Conservation (phyloP, 164 flowering plant genomes). For the Piper longum region DNA sequence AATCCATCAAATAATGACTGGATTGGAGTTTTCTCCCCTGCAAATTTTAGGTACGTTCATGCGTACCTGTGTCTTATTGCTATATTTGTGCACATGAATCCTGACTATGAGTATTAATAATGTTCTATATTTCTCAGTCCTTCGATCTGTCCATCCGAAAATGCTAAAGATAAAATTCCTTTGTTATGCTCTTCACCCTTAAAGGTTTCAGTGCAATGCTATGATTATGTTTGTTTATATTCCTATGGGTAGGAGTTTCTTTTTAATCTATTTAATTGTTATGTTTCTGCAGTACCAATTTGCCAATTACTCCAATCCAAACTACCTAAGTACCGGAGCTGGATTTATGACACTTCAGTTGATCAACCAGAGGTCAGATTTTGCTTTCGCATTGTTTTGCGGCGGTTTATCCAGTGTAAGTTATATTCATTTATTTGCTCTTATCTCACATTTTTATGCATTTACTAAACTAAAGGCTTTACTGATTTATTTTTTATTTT, state of each 20-base stretch:
- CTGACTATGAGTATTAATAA: neutral
- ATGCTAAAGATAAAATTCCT: conserved; percentile 36
- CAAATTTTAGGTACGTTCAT: conserved; percentile 56
- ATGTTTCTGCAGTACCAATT: conserved; percentile 36
- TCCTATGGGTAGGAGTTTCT: neutral
- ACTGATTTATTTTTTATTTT: neutral
- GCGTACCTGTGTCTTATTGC: neutral
- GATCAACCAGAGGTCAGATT: conserved; percentile 65
- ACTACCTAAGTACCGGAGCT: conserved; percentile 33
- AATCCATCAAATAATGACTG: conserved; percentile 68
- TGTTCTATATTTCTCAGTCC: conserved; percentile 28
- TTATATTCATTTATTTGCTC: neutral
- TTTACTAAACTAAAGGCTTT: neutral
- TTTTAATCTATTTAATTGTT: neutral
- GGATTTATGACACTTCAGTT: conserved; percentile 40
- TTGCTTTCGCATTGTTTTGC: conserved; percentile 53
- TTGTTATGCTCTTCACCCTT: conserved; percentile 71
- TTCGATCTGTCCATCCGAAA: conserved; percentile 44
- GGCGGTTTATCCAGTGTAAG: conserved; percentile 44
- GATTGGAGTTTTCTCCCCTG: conserved; percentile 93
- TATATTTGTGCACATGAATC: neutral
- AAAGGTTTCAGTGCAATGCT: conserved; percentile 28
- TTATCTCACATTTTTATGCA: too few species aligned
- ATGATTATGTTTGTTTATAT: neutral
- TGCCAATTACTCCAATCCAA: conserved; percentile 39